Evolutionary conservation across 176 grass and related monocot species (phyloP), one percentile per base, ranked within the genome.

Genomic region (Poa annua): DNA sequence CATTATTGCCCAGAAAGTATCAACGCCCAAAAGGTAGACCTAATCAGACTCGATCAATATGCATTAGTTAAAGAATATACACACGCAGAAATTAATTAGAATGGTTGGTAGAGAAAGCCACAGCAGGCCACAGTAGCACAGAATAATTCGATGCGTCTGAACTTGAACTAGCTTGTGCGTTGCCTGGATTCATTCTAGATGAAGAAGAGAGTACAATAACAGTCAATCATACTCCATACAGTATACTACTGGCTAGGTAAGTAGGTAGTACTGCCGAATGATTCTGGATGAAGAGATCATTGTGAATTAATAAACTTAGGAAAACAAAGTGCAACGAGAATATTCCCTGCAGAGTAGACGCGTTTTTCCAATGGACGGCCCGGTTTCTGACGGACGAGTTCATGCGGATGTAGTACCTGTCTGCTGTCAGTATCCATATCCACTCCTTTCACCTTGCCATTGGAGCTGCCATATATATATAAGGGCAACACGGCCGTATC

Each of bases 371-470:
- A 78, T 75, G 69, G 33, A 66, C 44, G 71, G 11, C 59, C 45
- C n/a, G 32, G 3, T 57, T 65, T 81, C 87, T 68, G 67, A 84
- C 81, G 75, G 75, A 74, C 44, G 59, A 84, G 75, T 84, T 88
- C 81, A 66, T 55, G 35, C 34, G 22, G 48, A 53, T 81, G 78
- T 38, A 63, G 71, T 38, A 63, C 70, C 49, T 35, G 61, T 63
- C 22, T 34, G 61, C 49, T 35, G 61, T 63, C 22, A 24, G 61
- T 16, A 64, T 34, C 8, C 29, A 32, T 17, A 52, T 16, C 25
- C 26, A 61, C 33, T 48, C 75, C 59, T 48, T 55, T 39, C 38
- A n/a, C 25, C 38, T 75, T 51, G 50, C 24, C 7, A 12, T 48
- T 50, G 22, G 24, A 45, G 41, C 42, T 49, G 3, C 85, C 44